Base-by-base conservation (phyloP, 768 basidiomycete genomes). In the Dictyophora rubrovolvata region DNA sequence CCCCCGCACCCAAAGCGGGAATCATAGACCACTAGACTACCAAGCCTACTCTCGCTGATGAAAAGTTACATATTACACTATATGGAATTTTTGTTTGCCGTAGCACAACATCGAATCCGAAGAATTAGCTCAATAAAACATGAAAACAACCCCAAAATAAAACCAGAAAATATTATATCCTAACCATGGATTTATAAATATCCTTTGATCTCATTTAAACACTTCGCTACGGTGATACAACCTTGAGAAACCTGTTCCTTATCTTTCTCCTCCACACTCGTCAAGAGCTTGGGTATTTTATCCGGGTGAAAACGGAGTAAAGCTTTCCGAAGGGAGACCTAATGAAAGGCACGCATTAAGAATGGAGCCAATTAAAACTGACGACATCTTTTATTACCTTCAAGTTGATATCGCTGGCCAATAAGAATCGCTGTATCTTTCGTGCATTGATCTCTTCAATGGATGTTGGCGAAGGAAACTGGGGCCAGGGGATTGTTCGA, bases 21-120 rank as follows among this genome's bases (percentile, higher is more conserved):
- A 59, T 59, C 57, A 59, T 59, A 59, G 50, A 59, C 57, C 57
- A 59, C 57, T 59, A 59, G 57, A 59, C 57, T 59, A 59, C 57
- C 57, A 59, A 59, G 57, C 57, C 57, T 22, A 12, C 12, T 12
- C 11, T 28, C 4, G 28, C 7, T 2, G 28, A 2, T 3, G 7
- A 28, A 28, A 28, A 28, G 7, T 28, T 28, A 7, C 28, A 28
- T 28, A 28, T 3, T 7, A 28, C 28, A 28, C 28, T 28, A 28
- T n/a, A n/a, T n/a, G n/a, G n/a, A n/a, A n/a, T n/a, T n/a, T n/a
- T n/a, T n/a, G n/a, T n/a, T n/a, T n/a, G n/a, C n/a, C n/a, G n/a
- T n/a, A n/a, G n/a, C n/a, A n/a, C n/a, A n/a, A n/a, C n/a, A n/a
- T n/a, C n/a, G n/a, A n/a, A n/a, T n/a, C n/a, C n/a, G n/a, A n/a